Evolutionary conservation across 2,329 filamentous ascomycete genomes (phyloP), one percentile per base, ranked within the genome.

Genomic region (Diplocarpon rosae): DNA sequence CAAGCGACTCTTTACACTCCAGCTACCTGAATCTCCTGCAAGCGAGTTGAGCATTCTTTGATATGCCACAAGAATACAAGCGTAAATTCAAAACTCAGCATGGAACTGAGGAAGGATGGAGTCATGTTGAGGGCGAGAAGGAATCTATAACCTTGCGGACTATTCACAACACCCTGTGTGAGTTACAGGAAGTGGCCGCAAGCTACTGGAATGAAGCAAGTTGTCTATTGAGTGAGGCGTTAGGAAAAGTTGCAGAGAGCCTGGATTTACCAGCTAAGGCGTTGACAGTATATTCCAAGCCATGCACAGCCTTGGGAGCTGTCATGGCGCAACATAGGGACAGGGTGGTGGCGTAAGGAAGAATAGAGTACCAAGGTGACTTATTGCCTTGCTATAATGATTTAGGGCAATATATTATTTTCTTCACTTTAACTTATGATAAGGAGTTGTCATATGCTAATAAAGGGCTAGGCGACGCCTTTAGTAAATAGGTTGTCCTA

Each of bases 41-140:
- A 35, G 51, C 54, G 1, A 52, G 56, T 37, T 49, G 49, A 44
- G 17, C 28, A 11, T 58, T 57, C 38, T 58, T 59, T 28, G 46
- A 52, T 32, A 47, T 54, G 10, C 52, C 56, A 0, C 17, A 14
- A 14, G 37, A 45, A 2, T 43, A 56, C n/a, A 59, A 59, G 17
- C 14, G 51, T 14, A 42, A 9, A 1, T 58, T 51, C 30, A 48
- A 42, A 35, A 55, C 55, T 4, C 39, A 39, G 15, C 34, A 39
- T 5, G 55, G 52, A 6, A 55, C 45, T 24, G 53, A 59, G 33
- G 54, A 56, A 34, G 56, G 55, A 5, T 59, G 55, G 53, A 53
- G 38, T 31, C 31, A 41, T 30, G 48, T 56, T 10, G 48, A 52
- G n/a, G 55, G 56, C 11, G 56, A 59, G 35, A 59, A 59, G 11